Conservation (phyloP, 2,329 filamentous ascomycete species). For the Ascochyta fabae region DNA sequence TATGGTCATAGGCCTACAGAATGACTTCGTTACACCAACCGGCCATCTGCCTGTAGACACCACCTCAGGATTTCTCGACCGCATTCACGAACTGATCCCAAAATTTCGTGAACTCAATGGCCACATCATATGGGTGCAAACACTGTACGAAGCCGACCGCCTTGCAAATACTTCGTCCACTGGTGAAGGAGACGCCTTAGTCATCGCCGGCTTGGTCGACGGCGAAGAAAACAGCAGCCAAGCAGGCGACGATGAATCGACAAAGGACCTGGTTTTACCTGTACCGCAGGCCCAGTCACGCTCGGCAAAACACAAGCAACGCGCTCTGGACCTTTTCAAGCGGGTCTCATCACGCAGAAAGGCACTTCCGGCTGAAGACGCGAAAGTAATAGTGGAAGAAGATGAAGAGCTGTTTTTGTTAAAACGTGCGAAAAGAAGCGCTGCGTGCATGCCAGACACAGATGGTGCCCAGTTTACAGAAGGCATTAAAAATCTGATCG, state of each 20-base stretch:
- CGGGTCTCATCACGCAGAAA: conserved; percentile 43
- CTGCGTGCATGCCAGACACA: conserved; percentile 53
- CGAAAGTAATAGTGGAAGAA: conserved; percentile 44
- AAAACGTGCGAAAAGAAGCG: conserved; percentile 44
- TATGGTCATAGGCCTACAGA: conserved; percentile 84
- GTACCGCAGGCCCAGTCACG: conserved; percentile 38
- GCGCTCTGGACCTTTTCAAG: conserved; percentile 48
- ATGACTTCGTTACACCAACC: conserved; percentile 78
- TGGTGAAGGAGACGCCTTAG: conserved; percentile 55
- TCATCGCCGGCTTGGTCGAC: conserved; percentile 50
- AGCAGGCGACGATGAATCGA: conserved; percentile 42
- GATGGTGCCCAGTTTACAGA: conserved; percentile 59
- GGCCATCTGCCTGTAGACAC: conserved; percentile 71
- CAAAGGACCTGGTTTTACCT: conserved; percentile 32
- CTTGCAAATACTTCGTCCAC: conserved; percentile 59
- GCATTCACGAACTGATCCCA: conserved; percentile 69
- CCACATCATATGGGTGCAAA: conserved; percentile 84
- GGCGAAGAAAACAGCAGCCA: conserved; percentile 44
- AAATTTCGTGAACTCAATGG: conserved; percentile 73
- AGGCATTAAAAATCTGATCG: conserved; percentile 57
- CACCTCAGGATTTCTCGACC: conserved; percentile 70
- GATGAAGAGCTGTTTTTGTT: conserved; percentile 56
- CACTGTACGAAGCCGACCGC: conserved; percentile 71
- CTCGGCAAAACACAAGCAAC: conserved; percentile 45
- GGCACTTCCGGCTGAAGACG: conserved; percentile 34